These are phyloP conservation scores for Candida saitoana DNA, from an alignment of 805 yeast species.

Conservation along the genomic window DNA sequence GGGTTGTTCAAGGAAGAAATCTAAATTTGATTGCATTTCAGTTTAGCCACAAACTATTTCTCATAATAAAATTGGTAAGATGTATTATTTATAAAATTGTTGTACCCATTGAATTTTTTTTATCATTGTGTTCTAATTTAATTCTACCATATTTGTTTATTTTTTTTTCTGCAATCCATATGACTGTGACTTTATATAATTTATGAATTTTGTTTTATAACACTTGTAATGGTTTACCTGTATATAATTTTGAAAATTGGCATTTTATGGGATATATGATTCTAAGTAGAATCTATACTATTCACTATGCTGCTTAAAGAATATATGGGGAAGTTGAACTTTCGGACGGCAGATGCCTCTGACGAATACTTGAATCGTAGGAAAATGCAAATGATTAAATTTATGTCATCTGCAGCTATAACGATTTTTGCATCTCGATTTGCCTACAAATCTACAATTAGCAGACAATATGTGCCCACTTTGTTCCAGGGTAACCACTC, in stretches of 20 bases:
- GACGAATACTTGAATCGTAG: slow-evolving; percentile 58
- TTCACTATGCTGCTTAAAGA: neutral
- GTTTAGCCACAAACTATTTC: neutral
- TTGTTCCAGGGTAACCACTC: slow-evolving; percentile 80
- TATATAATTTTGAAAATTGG: too few species aligned
- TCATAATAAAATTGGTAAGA: neutral
- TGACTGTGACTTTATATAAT: slow-evolving; percentile 1
- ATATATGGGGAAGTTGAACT: slow-evolving; percentile 9
- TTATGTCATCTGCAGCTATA: slow-evolving; percentile 67
- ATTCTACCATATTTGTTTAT: neutral
- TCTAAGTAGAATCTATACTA: too few species aligned
- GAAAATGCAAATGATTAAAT: slow-evolving; percentile 65
- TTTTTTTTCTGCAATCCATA: neutral
- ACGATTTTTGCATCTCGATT: slow-evolving; percentile 69
- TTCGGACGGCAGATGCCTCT: slow-evolving; percentile 33
- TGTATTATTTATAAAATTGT: neutral
- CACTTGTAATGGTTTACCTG: neutral
- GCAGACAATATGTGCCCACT: slow-evolving; percentile 70
- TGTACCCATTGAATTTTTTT: neutral
- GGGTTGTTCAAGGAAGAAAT: slow-evolving; percentile 43
- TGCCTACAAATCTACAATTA: slow-evolving; percentile 69
- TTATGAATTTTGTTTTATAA: slow-evolving; percentile 1
- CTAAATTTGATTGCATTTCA: slow-evolving; percentile 11
- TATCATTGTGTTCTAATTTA: slow-evolving; percentile 1
- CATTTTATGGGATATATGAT: too few species aligned